Conservation (phyloP, 306 rosid genomes). For the Lagenaria siceraria region DNA sequence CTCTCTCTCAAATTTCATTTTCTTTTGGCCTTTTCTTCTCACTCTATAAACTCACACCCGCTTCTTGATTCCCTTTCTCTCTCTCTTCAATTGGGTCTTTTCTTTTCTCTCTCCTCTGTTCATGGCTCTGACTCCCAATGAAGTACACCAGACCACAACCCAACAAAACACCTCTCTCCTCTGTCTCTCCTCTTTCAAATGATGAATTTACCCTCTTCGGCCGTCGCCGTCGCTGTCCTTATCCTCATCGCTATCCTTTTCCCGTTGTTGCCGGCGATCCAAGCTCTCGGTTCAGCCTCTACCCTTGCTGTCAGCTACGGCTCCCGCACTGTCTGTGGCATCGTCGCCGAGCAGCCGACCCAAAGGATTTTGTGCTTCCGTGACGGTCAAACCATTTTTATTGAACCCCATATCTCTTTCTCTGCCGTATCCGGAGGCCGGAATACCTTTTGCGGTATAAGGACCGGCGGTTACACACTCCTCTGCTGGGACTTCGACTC, state of each 20-base stretch:
- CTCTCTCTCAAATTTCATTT: not conserved
- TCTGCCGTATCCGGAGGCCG: slow-evolving; percentile 61
- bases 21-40: not conserved
- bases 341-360: slow-evolving; percentile 31
- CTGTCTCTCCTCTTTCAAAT: slow-evolving; percentile 26
- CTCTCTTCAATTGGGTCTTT: not conserved
- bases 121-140: slow-evolving; percentile 29
- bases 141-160: slow-evolving; percentile 27
- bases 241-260: slow-evolving; percentile 6
- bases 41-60: not conserved
- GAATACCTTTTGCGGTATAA: slow-evolving; percentile 49
- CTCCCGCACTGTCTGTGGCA: slow-evolving; percentile 58
- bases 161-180: slow-evolving; percentile 19
- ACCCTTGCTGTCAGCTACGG: slow-evolving; percentile 47
- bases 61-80: not conserved
- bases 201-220: slow-evolving; percentile 39
- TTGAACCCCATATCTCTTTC: slow-evolving; percentile 40
- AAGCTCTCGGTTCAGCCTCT: slow-evolving; percentile 63
- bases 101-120: slow-evolving; percentile 4
- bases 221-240: not conserved
- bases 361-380: slow-evolving; percentile 56
- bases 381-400: slow-evolving; percentile 17
- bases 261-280: slow-evolving; percentile 5
- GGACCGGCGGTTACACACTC: slow-evolving; percentile 38
- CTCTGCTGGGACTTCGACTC: slow-evolving; percentile 42